phyloP scores from a whole-genome alignment of 176 grass and related monocot species.

The Triticum aestivum region DNA sequence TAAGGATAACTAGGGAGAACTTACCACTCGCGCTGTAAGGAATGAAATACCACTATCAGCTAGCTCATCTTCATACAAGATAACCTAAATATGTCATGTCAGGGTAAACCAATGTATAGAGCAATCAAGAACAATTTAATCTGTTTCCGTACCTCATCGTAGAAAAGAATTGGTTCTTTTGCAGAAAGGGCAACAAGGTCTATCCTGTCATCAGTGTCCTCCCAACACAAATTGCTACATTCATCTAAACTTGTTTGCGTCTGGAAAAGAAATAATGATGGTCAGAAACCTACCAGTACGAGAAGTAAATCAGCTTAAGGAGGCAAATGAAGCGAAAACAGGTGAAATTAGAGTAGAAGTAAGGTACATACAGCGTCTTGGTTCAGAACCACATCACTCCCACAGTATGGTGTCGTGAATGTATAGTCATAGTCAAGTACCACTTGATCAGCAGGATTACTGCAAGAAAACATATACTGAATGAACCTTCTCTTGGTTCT shows the following conservation, averaged over 20 bases:
- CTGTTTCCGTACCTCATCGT: slow-evolving; percentile 62
- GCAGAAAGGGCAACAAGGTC: slow-evolving; percentile 79
- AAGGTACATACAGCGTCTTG: slow-evolving; percentile 33
- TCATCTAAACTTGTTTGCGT: slow-evolving; percentile 58
- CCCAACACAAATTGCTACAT: slow-evolving; percentile 53
- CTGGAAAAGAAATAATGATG: not conserved
- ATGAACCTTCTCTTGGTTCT: not conserved
- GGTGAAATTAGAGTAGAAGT: not conserved
- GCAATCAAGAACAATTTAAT: slow-evolving; percentile 18
- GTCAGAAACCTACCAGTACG: not conserved
- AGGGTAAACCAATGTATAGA: slow-evolving; percentile 25
- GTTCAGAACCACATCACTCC: slow-evolving; percentile 49
- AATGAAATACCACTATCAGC: slow-evolving; percentile 93
- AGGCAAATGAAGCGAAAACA: not conserved
- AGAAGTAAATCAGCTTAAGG: not conserved
- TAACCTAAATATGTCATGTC: slow-evolving; percentile 53
- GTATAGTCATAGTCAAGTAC: slow-evolving; percentile 97
- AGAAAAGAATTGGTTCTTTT: slow-evolving; percentile 89
- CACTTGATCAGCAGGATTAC: slow-evolving; percentile 86
- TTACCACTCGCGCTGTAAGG: slow-evolving; percentile 91
- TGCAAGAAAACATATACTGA: slow-evolving; percentile 44
- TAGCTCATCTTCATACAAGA: slow-evolving; percentile 96
- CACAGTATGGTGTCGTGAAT: slow-evolving; percentile 87
- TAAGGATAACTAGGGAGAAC: not conserved
- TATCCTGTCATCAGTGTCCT: slow-evolving; percentile 70